Evolutionary conservation across 257 asterid genomes (phyloP).

Genomic region (Verbena officinalis): DNA sequence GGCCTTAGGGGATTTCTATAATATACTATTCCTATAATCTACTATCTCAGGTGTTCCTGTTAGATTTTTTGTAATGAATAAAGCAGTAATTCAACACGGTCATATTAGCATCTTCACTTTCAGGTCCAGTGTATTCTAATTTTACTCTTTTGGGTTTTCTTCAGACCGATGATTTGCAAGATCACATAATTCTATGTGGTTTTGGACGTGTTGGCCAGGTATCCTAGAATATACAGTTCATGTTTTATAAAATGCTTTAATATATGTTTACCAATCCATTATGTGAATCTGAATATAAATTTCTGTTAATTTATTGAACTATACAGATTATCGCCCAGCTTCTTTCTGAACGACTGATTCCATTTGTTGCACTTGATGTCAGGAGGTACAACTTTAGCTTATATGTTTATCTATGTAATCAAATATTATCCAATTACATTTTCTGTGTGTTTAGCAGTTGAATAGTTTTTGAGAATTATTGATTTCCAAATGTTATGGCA

Average conservation of each 20-base stretch:
- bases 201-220: constrained; percentile 97
- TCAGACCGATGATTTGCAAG: constrained; percentile 89
- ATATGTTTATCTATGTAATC: background rate
- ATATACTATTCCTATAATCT: background rate
- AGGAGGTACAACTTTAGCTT: constrained; percentile 57
- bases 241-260: background rate
- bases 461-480: background rate
- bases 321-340: constrained; percentile 83
- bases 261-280: constrained; percentile 4
- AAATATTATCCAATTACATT: background rate
- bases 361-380: constrained; percentile 86
- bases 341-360: constrained; percentile 82
- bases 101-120: background rate
- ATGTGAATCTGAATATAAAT: constrained; percentile 1
- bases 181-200: constrained; percentile 79
- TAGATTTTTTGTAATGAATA: too few relatives aligned
- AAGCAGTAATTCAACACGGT: background rate
- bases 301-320: constrained; percentile 22
- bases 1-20: background rate
- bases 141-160: background rate
- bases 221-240: background rate
- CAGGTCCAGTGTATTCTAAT: background rate
- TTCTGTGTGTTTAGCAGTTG: background rate
- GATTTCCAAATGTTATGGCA: background rate
- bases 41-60: background rate